phyloP scores from a whole-genome alignment of 1,284 basidiomycete genomes.

The Microbotryum silenes-acaulis region DNA sequence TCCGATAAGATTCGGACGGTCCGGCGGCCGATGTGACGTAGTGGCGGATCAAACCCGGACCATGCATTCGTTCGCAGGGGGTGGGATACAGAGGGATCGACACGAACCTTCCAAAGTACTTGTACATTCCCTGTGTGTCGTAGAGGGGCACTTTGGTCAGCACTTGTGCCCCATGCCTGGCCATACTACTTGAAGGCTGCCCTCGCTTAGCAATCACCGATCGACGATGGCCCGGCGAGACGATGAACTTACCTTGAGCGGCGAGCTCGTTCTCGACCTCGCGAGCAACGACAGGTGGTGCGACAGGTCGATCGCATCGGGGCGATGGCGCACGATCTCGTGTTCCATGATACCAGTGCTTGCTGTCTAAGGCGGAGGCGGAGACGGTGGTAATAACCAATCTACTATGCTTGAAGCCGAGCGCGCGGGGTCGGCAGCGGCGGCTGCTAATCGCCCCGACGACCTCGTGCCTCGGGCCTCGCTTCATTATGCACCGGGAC shows the following conservation, averaged over 20 bases:
- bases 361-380: not conserved
- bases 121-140: slow-evolving; percentile 42
- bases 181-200: too few relatives aligned
- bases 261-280: slow-evolving; percentile 50
- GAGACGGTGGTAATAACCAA: not conserved
- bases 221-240: not conserved
- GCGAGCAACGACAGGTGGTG: slow-evolving; percentile 56
- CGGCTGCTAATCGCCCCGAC: too few relatives aligned
- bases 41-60: not conserved
- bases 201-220: too few relatives aligned
- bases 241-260: slow-evolving; percentile 50
- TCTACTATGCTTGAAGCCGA: not conserved
- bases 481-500: too few relatives aligned
- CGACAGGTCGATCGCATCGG: slow-evolving; percentile 50
- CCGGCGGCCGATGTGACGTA: too few relatives aligned
- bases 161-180: too few relatives aligned
- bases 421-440: not conserved
- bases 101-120: slow-evolving; percentile 45
- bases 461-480: too few relatives aligned
- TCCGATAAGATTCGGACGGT: too few relatives aligned
- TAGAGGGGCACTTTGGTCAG: not conserved
- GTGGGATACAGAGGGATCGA: not conserved
- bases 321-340: slow-evolving; percentile 25
- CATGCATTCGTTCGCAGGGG: not conserved
- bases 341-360: too few relatives aligned